These are phyloP conservation scores for Naganishia albida DNA, from an alignment of 1,284 basidiomycete genomes.

Conservation along the genomic window DNA sequence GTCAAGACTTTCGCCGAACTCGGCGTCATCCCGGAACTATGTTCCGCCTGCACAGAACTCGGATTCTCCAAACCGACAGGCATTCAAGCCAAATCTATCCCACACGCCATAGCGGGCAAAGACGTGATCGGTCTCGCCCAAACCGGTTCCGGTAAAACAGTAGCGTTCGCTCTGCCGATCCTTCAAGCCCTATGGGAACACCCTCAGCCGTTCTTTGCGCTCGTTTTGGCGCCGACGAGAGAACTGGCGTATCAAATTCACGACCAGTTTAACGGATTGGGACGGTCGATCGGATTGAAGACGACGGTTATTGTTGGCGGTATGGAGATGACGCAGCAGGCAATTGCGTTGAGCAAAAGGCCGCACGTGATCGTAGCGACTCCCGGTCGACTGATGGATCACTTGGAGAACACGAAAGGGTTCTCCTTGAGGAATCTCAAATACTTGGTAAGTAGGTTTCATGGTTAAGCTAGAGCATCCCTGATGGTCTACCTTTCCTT, in stretches of 20 bases:
- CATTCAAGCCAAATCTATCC: conserved; percentile 87
- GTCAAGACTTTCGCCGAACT: conserved; percentile 60
- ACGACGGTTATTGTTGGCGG: conserved; percentile 93
- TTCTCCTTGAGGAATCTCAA: conserved; percentile 85
- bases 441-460: conserved; percentile 69
- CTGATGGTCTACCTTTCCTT: conserved; percentile 22
- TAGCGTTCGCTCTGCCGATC: conserved; percentile 94
- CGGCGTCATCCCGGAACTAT: conserved; percentile 84
- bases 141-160: conserved; percentile 97
- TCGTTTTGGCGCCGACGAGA: conserved; percentile 88
- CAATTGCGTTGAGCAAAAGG: conserved; percentile 86
- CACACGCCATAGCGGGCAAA: conserved; percentile 82
- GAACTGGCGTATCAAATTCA: conserved; percentile 99
- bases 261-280: conserved; percentile 91
- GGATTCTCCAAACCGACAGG: conserved; percentile 86
- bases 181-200: conserved; percentile 96
- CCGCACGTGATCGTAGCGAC: conserved; percentile 98
- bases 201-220: conserved; percentile 89
- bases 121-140: conserved; percentile 98
- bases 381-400: conserved; percentile 90
- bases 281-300: conserved; percentile 89
- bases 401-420: conserved; percentile 97
- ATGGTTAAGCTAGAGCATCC: not conserved
- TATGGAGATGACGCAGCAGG: conserved; percentile 90
- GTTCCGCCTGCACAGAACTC: conserved; percentile 79